These are phyloP conservation scores for Leishmania mexicana DNA, from an alignment of 208 protist species.

Conservation along the genomic window DNA sequence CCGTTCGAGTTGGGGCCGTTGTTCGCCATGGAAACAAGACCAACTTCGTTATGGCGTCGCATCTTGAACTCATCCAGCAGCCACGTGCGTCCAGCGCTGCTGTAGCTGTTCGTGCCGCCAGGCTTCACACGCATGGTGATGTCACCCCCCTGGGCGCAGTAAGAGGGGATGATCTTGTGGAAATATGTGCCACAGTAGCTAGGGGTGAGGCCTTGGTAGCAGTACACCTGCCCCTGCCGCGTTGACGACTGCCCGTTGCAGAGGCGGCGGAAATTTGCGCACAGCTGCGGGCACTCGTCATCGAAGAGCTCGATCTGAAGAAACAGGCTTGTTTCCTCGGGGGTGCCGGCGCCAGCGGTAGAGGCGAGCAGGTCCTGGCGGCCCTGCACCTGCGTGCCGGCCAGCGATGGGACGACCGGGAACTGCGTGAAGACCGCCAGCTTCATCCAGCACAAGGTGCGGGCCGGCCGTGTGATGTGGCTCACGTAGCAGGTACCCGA, in stretches of 20 bases:
- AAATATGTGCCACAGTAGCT: constrained; percentile 91
- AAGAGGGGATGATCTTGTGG: constrained; percentile 91
- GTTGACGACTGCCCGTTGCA: constrained; percentile 50
- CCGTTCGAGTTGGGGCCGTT: constrained; percentile 93
- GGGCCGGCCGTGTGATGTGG: constrained; percentile 42
- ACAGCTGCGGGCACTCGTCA: constrained; percentile 76
- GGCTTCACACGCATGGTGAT: constrained; percentile 92
- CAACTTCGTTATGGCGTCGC: constrained; percentile 84
- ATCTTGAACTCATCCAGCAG: constrained; percentile 95
- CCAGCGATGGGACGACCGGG: constrained; percentile 68
- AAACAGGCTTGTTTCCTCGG: constrained; percentile 25
- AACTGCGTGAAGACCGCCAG: constrained; percentile 70
- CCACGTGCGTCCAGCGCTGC: constrained; percentile 80
- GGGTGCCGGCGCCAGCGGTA: constrained; percentile 48
- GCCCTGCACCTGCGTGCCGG: constrained; percentile 61
- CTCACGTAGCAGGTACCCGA: constrained; percentile 68
- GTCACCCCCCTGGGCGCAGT: constrained; percentile 96
- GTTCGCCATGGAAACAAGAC: constrained; percentile 92
- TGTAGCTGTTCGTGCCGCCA: constrained; percentile 82
- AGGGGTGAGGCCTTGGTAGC: constrained; percentile 61
- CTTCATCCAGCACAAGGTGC: constrained; percentile 73
- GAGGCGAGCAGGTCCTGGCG: constrained; percentile 44
- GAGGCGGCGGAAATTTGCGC: constrained; percentile 77
- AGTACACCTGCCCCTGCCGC: constrained; percentile 54
- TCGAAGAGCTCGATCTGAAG: constrained; percentile 86